These are phyloP conservation scores for Candida manassasensis DNA, from an alignment of 805 yeast species.

Conservation along the genomic window DNA sequence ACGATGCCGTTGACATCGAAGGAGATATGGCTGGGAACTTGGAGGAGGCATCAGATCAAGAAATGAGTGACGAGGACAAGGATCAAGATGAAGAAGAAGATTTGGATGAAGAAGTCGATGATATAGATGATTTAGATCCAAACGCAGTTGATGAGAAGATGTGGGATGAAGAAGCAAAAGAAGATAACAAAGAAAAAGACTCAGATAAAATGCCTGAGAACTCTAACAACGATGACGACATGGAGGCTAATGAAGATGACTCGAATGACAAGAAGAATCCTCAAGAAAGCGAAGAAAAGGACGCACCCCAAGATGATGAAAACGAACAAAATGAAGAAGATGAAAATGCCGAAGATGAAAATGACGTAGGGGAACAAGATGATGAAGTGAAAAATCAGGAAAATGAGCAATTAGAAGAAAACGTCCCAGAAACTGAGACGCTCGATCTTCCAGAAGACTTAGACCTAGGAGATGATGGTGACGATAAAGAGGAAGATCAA, in stretches of 20 bases:
- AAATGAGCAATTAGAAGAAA: constrained; percentile 61
- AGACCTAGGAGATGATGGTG: constrained; percentile 79
- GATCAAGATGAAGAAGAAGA: constrained; percentile 56
- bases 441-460: constrained; percentile 90
- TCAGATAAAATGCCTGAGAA: constrained; percentile 65
- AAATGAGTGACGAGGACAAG: constrained; percentile 48
- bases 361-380: constrained; percentile 78
- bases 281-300: constrained; percentile 21
- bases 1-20: constrained; percentile 89
- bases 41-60: constrained; percentile 74
- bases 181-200: constrained; percentile 74
- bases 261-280: constrained; percentile 26
- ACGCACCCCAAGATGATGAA: constrained; percentile 35
- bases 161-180: constrained; percentile 93
- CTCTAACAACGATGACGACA: constrained; percentile 47
- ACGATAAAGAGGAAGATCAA: constrained; percentile 41
- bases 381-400: constrained; percentile 71
- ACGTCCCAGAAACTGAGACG: constrained; percentile 80
- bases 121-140: constrained; percentile 85
- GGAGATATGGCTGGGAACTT: constrained; percentile 96
- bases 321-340: constrained; percentile 42
- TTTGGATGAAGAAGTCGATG: constrained; percentile 84
- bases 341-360: constrained; percentile 57
- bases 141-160: constrained; percentile 93
- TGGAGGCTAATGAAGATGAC: constrained; percentile 45